Conservation (phyloP, 176 grass and related monocot species). For the Dendrocalamus sinicus region DNA sequence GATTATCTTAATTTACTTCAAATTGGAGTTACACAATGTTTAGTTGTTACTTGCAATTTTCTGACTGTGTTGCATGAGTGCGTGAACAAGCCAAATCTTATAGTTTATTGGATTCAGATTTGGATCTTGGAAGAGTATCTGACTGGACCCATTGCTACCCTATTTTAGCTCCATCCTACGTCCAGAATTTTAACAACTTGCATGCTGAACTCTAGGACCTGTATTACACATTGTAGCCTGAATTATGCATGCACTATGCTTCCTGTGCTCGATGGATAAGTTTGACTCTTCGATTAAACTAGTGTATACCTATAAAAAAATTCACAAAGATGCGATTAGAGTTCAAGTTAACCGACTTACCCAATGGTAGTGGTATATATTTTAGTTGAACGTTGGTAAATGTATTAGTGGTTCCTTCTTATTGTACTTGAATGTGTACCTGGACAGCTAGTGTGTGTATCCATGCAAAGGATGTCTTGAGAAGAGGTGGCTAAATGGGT, state of each 20-base stretch:
- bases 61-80: background rate
- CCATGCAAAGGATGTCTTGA: background rate
- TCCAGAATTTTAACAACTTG: constrained; percentile 26
- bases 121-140: constrained; percentile 40
- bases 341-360: background rate
- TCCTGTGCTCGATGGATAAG: constrained; percentile 27
- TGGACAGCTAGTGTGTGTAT: background rate
- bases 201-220: background rate
- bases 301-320: background rate
- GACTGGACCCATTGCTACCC: background rate
- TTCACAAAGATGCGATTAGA: background rate
- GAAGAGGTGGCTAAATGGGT: no score
- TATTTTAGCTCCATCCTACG: constrained; percentile 16
- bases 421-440: background rate
- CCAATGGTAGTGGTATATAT: background rate
- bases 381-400: background rate
- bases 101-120: constrained; percentile 28
- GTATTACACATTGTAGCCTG: constrained; percentile 9
- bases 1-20: constrained; percentile 5
- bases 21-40: background rate
- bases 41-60: constrained; percentile 11
- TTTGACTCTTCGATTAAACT: constrained; percentile 18
- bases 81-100: constrained; percentile 15
- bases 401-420: background rate
- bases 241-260: constrained; percentile 19